A percentile compares a stretch with the other conserved stretches of the same genome.
These are phyloP conservation scores for Heritiera fomes DNA, from an alignment of 345 rosid genomes.

Conservation along the genomic window DNA sequence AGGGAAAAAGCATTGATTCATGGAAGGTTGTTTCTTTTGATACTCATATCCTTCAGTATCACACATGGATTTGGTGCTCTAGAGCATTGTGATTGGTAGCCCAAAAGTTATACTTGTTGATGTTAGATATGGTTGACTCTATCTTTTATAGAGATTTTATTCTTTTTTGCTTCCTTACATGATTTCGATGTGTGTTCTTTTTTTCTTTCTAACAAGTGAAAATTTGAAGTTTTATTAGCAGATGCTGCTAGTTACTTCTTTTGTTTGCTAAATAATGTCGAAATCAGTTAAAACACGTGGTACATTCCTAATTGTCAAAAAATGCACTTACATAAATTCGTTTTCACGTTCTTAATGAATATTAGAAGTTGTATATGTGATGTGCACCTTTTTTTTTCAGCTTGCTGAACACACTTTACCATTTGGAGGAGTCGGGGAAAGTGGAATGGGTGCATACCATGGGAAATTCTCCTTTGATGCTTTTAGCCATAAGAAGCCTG, in stretches of 20 bases:
- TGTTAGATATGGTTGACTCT: background rate
- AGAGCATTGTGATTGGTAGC: background rate
- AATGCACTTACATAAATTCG: background rate
- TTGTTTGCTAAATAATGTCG: background rate
- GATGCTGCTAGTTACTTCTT: background rate
- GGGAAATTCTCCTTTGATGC: conserved; percentile 96
- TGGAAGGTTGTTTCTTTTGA: background rate
- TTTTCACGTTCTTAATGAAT: background rate
- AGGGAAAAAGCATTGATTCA: background rate
- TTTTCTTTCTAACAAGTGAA: background rate
- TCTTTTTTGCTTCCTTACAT: background rate
- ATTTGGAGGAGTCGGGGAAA: conserved; percentile 96
- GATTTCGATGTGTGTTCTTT: background rate
- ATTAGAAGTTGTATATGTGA: background rate
- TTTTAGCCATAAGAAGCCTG: conserved; percentile 95
- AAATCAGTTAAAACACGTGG: background rate
- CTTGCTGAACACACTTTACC: conserved; percentile 67
- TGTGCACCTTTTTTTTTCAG: conserved; percentile 39
- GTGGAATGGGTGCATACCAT: conserved; percentile 92
- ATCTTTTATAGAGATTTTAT: background rate
- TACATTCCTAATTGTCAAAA: background rate
- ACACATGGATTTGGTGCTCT: background rate
- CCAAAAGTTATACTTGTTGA: background rate
- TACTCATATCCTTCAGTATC: background rate
- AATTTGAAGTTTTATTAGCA: background rate